Evolutionary conservation across 2,329 filamentous ascomycete genomes (phyloP).

Genomic region (Escovopsis sp.): DNA sequence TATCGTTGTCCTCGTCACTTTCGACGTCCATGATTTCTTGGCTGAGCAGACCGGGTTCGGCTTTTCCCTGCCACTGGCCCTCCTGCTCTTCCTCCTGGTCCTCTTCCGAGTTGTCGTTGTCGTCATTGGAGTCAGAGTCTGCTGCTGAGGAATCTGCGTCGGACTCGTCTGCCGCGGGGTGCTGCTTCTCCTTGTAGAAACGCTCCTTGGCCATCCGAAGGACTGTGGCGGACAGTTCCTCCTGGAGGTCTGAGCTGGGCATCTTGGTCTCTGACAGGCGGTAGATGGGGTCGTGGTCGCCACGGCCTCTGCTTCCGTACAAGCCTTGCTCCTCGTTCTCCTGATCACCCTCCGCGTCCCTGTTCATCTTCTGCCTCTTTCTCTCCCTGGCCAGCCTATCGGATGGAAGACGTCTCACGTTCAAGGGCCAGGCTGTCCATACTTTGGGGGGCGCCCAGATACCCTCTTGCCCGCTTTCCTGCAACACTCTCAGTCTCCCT

Average conservation of each 20-base stretch:
- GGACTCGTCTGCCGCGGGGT: background rate
- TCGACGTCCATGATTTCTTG: background rate
- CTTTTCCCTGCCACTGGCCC: background rate
- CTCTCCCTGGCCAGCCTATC: too few species aligned
- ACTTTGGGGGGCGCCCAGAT: slow-evolving; percentile 37
- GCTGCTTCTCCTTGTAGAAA: slow-evolving; percentile 24
- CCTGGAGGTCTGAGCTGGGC: slow-evolving; percentile 50
- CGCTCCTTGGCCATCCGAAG: slow-evolving; percentile 52
- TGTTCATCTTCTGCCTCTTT: too few species aligned
- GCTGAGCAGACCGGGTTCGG: background rate
- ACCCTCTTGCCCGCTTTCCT: slow-evolving; percentile 16
- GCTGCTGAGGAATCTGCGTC: background rate
- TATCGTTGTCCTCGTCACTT: slow-evolving; percentile 4
- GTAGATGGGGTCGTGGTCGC: slow-evolving; percentile 36
- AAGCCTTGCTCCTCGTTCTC: slow-evolving; percentile 22
- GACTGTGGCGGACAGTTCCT: slow-evolving; percentile 52
- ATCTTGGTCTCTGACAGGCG: slow-evolving; percentile 25
- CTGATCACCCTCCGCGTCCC: too few species aligned
- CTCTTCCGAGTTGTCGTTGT: too few species aligned
- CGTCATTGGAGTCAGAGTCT: too few species aligned
- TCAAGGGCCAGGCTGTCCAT: slow-evolving; percentile 83
- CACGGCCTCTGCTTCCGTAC: slow-evolving; percentile 17
- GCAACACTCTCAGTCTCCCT: background rate
- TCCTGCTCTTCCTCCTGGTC: too few species aligned
- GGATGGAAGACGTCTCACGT: slow-evolving; percentile 45